Conservation (phyloP, 768 basidiomycete genomes). For the Russula foetens region DNA sequence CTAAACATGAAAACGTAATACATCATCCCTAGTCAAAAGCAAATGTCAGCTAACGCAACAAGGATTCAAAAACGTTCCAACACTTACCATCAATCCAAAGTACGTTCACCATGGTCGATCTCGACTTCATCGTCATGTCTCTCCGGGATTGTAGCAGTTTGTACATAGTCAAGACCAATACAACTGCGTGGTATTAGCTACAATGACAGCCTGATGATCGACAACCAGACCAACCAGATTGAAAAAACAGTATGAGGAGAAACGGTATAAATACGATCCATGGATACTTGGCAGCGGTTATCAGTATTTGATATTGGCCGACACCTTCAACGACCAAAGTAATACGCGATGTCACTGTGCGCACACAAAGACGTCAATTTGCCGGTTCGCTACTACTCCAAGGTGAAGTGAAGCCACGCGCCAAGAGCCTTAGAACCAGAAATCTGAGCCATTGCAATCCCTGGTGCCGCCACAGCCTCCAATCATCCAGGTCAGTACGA, state of each 20-base stretch:
- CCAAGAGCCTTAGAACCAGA: neutral
- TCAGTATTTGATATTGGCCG: neutral
- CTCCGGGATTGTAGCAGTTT: neutral
- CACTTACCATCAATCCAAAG: conserved; percentile 14
- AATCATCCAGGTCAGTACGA: neutral
- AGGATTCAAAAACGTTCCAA: neutral
- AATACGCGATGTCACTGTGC: neutral
- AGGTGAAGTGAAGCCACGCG: neutral
- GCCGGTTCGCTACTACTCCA: too few species aligned
- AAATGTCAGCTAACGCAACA: neutral
- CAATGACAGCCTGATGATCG: neutral
- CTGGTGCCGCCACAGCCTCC: conserved; percentile 3
- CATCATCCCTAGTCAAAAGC: conserved; percentile 5
- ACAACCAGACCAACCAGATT: neutral
- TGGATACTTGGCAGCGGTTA: neutral
- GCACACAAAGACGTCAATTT: neutral
- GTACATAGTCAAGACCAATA: conserved; percentile 12
- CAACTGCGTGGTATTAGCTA: neutral
- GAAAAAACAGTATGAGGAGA: neutral
- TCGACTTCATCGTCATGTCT: neutral
- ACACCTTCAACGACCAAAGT: too few species aligned
- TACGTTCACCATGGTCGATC: conserved; percentile 6
- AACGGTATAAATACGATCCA: neutral
- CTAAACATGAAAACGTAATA: conserved; percentile 19
- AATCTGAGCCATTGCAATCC: neutral